phyloP scores from a whole-genome alignment of 1,139 yeast species.

The Debaryomycetaceae sp. region DNA sequence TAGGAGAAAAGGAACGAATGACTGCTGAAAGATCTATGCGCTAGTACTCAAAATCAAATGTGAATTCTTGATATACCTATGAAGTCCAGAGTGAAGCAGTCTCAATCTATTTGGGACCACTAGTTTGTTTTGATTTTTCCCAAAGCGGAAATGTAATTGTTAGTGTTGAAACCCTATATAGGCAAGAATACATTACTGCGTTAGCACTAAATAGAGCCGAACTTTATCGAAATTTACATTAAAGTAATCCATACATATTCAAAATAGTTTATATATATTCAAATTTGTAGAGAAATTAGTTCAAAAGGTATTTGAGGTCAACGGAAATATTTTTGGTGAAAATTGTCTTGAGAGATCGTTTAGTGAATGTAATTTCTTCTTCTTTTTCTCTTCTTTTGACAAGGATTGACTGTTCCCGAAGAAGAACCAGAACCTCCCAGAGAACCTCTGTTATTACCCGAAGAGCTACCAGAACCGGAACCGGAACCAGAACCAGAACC shows the following conservation, averaged over 20 bases:
- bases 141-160: background rate
- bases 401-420: slow-evolving; percentile 14
- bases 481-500: slow-evolving; percentile 5
- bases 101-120: background rate
- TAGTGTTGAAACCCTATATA: background rate
- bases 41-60: background rate
- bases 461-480: slow-evolving; percentile 11
- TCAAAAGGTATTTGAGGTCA: background rate
- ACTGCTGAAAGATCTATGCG: no score
- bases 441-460: slow-evolving; percentile 7
- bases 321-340: background rate
- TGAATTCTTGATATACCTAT: background rate
- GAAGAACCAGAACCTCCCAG: slow-evolving; percentile 7
- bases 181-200: background rate
- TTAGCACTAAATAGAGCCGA: background rate
- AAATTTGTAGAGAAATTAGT: background rate
- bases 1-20: no score
- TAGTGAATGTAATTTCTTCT: slow-evolving; percentile 22
- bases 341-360: background rate
- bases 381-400: slow-evolving; percentile 37
- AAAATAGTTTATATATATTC: background rate
- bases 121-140: background rate
- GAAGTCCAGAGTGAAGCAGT: background rate
- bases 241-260: background rate
- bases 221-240: background rate